A percentile compares a stretch with the other conserved stretches of the same genome.
phyloP scores from a whole-genome alignment of 345 rosid genomes.

The Brassica juncea region DNA sequence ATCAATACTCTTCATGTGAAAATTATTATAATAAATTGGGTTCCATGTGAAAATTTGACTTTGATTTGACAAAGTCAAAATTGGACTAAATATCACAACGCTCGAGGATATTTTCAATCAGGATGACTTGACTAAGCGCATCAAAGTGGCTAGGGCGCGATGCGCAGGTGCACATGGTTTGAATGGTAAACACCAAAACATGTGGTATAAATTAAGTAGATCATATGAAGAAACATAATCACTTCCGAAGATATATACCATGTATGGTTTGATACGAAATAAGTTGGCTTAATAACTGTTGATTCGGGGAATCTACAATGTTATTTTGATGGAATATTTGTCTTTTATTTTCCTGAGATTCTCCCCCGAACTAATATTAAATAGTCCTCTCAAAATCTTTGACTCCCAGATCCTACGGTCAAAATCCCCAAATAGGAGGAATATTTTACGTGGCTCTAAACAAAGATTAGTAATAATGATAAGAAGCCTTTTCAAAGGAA shows the following conservation, averaged over 20 bases:
- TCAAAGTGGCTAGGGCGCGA: conserved; percentile 1
- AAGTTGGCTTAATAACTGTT: neutral
- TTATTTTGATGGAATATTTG: neutral
- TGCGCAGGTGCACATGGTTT: neutral
- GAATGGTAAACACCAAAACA: neutral
- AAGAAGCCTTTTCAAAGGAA: conserved; percentile 1
- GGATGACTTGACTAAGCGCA: conserved; percentile 13
- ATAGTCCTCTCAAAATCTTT: conserved; percentile 22
- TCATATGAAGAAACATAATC: neutral
- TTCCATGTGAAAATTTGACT: conserved; percentile 15
- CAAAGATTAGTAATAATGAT: conserved; percentile 4
- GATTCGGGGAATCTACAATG: conserved; percentile 16
- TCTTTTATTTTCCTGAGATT: conserved; percentile 3
- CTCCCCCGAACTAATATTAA: conserved; percentile 8
- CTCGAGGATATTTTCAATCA: conserved; percentile 29
- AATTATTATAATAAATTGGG: conserved; percentile 13
- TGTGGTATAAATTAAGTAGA: neutral
- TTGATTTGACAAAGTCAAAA: conserved; percentile 13
- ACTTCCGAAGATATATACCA: neutral
- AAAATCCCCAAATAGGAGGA: conserved; percentile 13
- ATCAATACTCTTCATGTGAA: conserved; percentile 10
- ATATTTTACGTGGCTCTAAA: conserved; percentile 21
- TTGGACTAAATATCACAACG: conserved; percentile 23
- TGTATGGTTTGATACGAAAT: neutral
- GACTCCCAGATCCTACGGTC: conserved; percentile 29